phyloP scores from a whole-genome alignment of 768 basidiomycete species.

The Tricholomella constricta region DNA sequence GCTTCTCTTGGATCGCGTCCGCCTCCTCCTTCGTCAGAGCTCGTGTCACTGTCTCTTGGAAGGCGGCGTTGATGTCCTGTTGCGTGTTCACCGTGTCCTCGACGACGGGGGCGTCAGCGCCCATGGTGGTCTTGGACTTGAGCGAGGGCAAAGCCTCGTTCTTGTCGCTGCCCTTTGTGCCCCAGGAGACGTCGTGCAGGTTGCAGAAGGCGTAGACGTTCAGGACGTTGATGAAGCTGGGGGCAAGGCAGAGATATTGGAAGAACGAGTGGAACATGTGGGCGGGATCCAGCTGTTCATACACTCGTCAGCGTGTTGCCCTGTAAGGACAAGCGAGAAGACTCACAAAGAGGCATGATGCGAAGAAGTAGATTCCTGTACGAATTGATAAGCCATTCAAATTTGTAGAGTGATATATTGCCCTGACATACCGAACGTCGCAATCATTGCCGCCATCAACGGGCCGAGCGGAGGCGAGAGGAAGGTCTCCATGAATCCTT shows the following conservation, averaged over 20 bases:
- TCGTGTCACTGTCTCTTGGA: constrained; percentile 81
- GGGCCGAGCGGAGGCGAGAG: constrained; percentile 81
- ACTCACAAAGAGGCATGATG: constrained; percentile 84
- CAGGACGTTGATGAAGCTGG: constrained; percentile 91
- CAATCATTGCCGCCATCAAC: constrained; percentile 83
- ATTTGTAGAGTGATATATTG: not conserved
- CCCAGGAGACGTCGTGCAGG: constrained; percentile 93
- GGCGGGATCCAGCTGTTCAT: constrained; percentile 86
- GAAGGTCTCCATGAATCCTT: constrained; percentile 60
- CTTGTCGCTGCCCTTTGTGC: constrained; percentile 93
- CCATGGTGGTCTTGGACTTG: constrained; percentile 54
- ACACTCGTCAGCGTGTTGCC: not conserved
- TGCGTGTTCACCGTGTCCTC: constrained; percentile 74
- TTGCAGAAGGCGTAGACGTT: constrained; percentile 99
- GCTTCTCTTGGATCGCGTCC: constrained; percentile 56
- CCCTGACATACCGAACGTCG: constrained; percentile 72
- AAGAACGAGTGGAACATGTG: constrained; percentile 95
- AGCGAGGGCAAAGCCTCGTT: constrained; percentile 76
- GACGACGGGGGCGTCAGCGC: constrained; percentile 64
- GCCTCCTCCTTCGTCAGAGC: constrained; percentile 64
- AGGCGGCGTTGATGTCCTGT: constrained; percentile 78
- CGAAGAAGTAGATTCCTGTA: constrained; percentile 74
- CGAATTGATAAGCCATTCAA: not conserved
- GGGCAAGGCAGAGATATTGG: constrained; percentile 87
- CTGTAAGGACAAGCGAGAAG: not conserved